A percentile compares a stretch with the other conserved stretches of the same genome.
These are phyloP conservation scores for Ustilago crameri DNA, from an alignment of 1,284 basidiomycete species.

Conservation along the genomic window DNA sequence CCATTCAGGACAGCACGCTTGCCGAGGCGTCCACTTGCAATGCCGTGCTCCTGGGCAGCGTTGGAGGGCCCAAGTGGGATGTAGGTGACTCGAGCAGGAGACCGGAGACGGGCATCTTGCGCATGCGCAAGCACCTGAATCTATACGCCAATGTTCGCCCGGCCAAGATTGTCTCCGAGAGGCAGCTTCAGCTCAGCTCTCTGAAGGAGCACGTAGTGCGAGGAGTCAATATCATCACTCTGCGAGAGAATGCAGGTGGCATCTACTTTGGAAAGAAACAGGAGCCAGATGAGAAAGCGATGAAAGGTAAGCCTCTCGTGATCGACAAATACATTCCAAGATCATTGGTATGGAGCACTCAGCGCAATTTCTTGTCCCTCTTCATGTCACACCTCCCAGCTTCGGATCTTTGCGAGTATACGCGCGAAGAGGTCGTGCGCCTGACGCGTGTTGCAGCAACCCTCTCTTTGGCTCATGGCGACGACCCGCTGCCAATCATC, in stretches of 20 bases:
- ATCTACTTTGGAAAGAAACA: slow-evolving; percentile 87
- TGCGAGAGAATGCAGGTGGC: slow-evolving; percentile 80
- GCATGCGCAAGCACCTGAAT: slow-evolving; percentile 87
- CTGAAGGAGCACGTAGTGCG: slow-evolving; percentile 84
- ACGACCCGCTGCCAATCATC: slow-evolving; percentile 85
- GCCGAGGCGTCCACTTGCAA: slow-evolving; percentile 78
- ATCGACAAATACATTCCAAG: too few species aligned
- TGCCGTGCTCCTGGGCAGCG: slow-evolving; percentile 75
- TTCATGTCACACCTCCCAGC: slow-evolving; percentile 7
- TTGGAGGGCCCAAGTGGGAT: slow-evolving; percentile 98
- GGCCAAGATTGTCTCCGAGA: slow-evolving; percentile 89
- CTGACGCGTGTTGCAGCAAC: slow-evolving; percentile 90
- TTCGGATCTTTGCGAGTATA: slow-evolving; percentile 73
- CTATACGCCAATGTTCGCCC: slow-evolving; percentile 98
- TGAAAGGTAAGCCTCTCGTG: slow-evolving; percentile 28
- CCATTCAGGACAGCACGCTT: slow-evolving; percentile 73
- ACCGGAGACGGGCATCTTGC: slow-evolving; percentile 89
- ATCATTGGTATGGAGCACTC: neutral
- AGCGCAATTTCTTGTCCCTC: neutral
- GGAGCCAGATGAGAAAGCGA: slow-evolving; percentile 74
- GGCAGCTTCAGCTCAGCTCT: slow-evolving; percentile 85
- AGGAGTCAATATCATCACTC: slow-evolving; percentile 89
- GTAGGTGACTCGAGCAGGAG: slow-evolving; percentile 78
- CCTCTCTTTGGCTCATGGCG: slow-evolving; percentile 80
- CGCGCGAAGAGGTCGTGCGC: slow-evolving; percentile 85